These are phyloP conservation scores for Brassica carinata DNA, from an alignment of 345 rosid species.

Conservation along the genomic window DNA sequence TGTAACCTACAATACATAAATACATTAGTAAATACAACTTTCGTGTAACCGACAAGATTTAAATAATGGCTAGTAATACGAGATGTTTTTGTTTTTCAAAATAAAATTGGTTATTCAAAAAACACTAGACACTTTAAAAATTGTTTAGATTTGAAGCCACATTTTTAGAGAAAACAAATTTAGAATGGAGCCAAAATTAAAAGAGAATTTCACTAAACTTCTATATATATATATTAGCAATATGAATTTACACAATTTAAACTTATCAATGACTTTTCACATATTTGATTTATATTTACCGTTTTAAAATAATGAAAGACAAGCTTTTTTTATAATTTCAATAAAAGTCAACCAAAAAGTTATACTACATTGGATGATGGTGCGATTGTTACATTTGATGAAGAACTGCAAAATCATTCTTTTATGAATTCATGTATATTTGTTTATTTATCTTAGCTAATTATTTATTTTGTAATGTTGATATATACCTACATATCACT, in stretches of 20 bases:
- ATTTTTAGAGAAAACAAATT: too few species aligned
- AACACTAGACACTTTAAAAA: not conserved
- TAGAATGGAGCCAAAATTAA: not conserved
- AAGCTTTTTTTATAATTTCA: not conserved
- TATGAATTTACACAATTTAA: not conserved
- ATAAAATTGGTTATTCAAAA: not conserved
- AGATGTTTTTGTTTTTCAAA: not conserved
- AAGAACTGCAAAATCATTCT: not conserved
- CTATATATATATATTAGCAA: not conserved
- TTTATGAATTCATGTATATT: not conserved
- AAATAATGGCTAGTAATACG: too few species aligned
- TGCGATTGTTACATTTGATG: not conserved
- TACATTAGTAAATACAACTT: too few species aligned
- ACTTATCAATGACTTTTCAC: not conserved
- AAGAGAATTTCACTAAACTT: not conserved
- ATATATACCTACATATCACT: not conserved
- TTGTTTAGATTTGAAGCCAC: not conserved
- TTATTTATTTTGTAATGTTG: not conserved
- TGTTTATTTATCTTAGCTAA: not conserved
- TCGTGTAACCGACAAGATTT: not conserved
- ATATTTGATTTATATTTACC: not conserved
- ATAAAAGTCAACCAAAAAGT: not conserved
- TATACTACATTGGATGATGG: not conserved
- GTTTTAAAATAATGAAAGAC: not conserved
- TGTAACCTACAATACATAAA: too few species aligned